A percentile compares a stretch with the other conserved stretches of the same genome.
These are phyloP conservation scores for Zygoascus tannicola DNA, from an alignment of 805 yeast genomes.

Conservation along the genomic window DNA sequence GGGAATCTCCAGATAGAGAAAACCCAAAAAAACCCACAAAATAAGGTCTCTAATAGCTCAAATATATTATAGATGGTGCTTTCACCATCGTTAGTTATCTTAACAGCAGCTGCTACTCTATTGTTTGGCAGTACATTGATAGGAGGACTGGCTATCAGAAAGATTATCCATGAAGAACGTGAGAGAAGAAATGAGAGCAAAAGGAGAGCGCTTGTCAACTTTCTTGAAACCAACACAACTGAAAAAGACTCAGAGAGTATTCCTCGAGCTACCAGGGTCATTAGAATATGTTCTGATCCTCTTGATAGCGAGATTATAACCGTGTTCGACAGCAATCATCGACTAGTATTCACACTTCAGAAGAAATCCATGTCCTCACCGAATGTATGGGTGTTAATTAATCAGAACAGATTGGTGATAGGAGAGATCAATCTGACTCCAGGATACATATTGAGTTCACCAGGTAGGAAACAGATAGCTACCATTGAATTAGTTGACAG, in stretches of 20 bases:
- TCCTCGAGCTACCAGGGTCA: not conserved
- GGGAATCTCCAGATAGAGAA: no score
- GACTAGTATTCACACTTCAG: not conserved
- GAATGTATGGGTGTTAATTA: not conserved
- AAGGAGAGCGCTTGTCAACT: not conserved
- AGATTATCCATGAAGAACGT: not conserved
- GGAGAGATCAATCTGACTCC: constrained; percentile 3
- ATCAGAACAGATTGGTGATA: not conserved
- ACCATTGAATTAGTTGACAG: not conserved
- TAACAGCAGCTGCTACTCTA: not conserved
- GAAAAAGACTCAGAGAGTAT: not conserved
- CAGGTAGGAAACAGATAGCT: constrained; percentile 1
- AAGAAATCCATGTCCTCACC: not conserved
- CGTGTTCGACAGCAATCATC: not conserved
- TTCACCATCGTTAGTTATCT: not conserved
- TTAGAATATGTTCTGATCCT: constrained; percentile 3
- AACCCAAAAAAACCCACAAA: no score
- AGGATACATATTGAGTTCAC: not conserved
- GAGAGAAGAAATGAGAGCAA: not conserved
- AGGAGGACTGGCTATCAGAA: not conserved
- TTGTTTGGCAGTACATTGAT: not conserved
- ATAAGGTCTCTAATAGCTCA: no score
- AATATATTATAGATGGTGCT: no score
- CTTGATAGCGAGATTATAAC: not conserved
- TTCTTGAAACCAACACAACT: not conserved